Base-by-base conservation (phyloP, 495 filamentous ascomycete species). In the Sporormia fimetaria region DNA sequence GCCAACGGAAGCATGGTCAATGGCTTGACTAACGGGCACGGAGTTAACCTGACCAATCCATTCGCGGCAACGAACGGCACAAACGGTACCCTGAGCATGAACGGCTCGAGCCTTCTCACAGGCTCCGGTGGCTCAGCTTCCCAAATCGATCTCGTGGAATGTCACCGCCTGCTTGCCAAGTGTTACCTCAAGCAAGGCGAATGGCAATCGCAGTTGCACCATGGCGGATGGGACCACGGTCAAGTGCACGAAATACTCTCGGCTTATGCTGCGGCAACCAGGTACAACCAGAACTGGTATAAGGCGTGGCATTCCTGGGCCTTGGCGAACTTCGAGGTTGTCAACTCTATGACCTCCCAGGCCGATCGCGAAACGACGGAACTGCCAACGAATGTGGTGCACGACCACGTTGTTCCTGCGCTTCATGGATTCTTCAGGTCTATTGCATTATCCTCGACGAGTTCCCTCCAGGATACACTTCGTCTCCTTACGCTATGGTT, bases 301-400 rank as follows among this genome's bases (percentile, higher is more conserved):
- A 99, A 96, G 62, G 90, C 90, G 14, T 99, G 90, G 90, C 90
- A 99, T 59, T 78, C 90, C 3, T 99, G 92, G 90, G 90, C 90
- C n/a, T 65, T 96, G 28, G 90, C 92, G 12, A 99, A 99, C 58
- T 99, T 96, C 54, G 88, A 99, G 59, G 87, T 96, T 27, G 87
- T 96, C 18, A 93, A 83, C 39, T 73, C 80, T 2, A 69, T 88
- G 41, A 70, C 73, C 14, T 70, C 73, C 18, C 63, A 77, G 32
- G 66, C 67, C 7, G 79, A 75, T 47, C 68, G 71, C 10, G 76
- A 81, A 33, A 52, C 63, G 9, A 60, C 68, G 21, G 58, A 67
- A 51, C 62, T 82, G 11, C 76, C 73, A 22, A 66, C 67, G 6
- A 64, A 73, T 15, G 74, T 85, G 37, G 66, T 95, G 14, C 73